phyloP scores from a whole-genome alignment of 192 early-diverging fungal species.

The Coemansia sp. region DNA sequence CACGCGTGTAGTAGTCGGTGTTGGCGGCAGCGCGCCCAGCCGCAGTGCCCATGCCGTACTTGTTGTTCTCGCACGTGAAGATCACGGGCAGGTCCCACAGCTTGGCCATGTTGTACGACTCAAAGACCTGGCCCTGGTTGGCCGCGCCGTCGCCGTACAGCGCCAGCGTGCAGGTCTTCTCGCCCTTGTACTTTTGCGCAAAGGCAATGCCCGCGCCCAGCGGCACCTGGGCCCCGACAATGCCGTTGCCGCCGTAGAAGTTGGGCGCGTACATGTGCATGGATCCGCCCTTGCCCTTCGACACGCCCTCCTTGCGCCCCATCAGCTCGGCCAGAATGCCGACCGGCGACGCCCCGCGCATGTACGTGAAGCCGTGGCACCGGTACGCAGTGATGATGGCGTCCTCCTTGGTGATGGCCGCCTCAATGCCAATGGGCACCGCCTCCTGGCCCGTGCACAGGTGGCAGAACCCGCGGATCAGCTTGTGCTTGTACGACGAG shows the following conservation, averaged over 20 bases:
- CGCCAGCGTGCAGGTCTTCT: conserved; percentile 78
- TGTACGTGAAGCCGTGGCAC: conserved; percentile 95
- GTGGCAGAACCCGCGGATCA: conserved; percentile 98
- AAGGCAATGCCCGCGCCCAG: conserved; percentile 84
- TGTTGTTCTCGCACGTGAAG: conserved; percentile 99
- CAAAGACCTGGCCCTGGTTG: conserved; percentile 98
- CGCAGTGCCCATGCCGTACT: conserved; percentile 97
- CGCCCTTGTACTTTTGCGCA: conserved; percentile 86
- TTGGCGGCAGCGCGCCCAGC: conserved; percentile 87
- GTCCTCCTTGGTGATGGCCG: conserved; percentile 85
- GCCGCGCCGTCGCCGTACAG: conserved; percentile 98
- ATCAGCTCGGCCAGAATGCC: conserved; percentile 77
- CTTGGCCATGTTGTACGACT: conserved; percentile 99
- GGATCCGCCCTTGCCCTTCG: conserved; percentile 96
- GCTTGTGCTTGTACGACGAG: conserved; percentile 92
- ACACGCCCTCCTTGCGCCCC: conserved; percentile 82
- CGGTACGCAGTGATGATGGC: conserved; percentile 96
- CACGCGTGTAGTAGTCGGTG: conserved; percentile 92
- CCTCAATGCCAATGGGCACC: conserved; percentile 89
- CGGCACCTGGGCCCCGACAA: conserved; percentile 95
- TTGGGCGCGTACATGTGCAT: conserved; percentile 98
- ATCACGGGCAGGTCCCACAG: conserved; percentile 90
- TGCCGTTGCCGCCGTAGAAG: conserved; percentile 99
- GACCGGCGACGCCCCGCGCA: conserved; percentile 69
- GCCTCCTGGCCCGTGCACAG: conserved; percentile 97